Evolutionary conservation across 192 early-diverging fungal genomes (phyloP), one percentile per base, ranked within the genome.

Genomic region (Coemansia erecta): DNA sequence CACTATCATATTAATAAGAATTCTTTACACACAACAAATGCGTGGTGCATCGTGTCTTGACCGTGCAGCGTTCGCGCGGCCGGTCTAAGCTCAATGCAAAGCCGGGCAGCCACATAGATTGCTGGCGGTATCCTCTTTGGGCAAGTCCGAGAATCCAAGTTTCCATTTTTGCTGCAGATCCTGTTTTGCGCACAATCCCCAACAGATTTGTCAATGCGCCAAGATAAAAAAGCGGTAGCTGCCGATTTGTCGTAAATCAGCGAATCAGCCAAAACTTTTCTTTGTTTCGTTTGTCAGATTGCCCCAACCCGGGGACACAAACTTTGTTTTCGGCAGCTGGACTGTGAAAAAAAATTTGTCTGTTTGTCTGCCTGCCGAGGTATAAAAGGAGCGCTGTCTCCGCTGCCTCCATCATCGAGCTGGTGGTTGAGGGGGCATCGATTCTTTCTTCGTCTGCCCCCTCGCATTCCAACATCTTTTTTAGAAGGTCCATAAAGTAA

Each of bases 351-450:
- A 46, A 17, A 4, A 10, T 46, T 46, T 46, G 17, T 46, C 8
- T 46, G 17, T 23, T 50, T 24, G 12, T 14, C 23, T 18, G 48
- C 3, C 4, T 50, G 48, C 12, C 12, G 4, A 13, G 23, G 53
- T 43, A 67, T 73, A 73, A 67, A 73, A 67, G 41, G 48, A 12
- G 43, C 33, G n/a, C 13, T 5, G 6, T 31, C 14, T 44, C 35
- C 56, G 10, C 35, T 37, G 35, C 35, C 35, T 37, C 10, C 17
- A 18, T 33, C 39, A 31, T 66, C 50, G 21, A 28, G 51, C 15
- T 37, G 55, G 45, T 47, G 66, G 51, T 60, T 59, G 61, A 28
- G 64, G 65, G 72, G 72, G 72, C 72, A 73, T 68, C 60, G 58
- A 73, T 54, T 68, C 56, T 41, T 55, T 28, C 46, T 48, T 62